Evolutionary conservation across 768 basidiomycete species (phyloP).

Genomic region (Suillus brevipes): DNA sequence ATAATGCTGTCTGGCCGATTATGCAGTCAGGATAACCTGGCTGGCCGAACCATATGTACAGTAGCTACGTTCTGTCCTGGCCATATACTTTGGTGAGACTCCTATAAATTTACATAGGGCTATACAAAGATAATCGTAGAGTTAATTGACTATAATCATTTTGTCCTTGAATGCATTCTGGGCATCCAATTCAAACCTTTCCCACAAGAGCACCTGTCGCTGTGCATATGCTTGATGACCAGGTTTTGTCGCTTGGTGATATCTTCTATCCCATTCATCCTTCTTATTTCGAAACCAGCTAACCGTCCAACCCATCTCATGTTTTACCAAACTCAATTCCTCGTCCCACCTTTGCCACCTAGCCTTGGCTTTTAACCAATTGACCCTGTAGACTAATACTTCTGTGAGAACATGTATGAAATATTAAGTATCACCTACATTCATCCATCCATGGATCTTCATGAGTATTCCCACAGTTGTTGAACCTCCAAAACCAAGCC

Average conservation of each 20-base stretch:
- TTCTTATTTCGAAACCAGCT: conserved; percentile 11
- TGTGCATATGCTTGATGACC: conserved; percentile 5
- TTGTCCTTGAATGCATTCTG: neutral
- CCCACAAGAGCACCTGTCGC: neutral
- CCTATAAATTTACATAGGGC: too few relatives aligned
- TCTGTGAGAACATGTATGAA: neutral
- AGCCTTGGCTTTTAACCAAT: conserved; percentile 18
- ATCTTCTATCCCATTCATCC: conserved; percentile 2
- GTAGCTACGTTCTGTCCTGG: too few relatives aligned
- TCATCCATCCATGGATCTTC: conserved; percentile 2
- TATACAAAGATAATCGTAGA: too few relatives aligned
- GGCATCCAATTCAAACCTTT: neutral
- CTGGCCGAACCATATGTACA: too few relatives aligned
- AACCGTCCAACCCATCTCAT: conserved; percentile 23
- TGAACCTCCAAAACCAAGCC: too few relatives aligned
- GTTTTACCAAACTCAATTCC: conserved; percentile 15
- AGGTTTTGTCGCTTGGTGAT: neutral
- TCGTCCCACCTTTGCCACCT: conserved; percentile 21
- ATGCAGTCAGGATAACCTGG: too few relatives aligned
- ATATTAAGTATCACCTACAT: neutral
- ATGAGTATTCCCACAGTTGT: neutral
- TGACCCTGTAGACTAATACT: conserved; percentile 9
- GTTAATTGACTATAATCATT: neutral
- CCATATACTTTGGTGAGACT: too few relatives aligned
- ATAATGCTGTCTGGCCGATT: too few relatives aligned